Percentiles rank a stretch among this genome's conserved stretches.
phyloP scores from a whole-genome alignment of 2,329 filamentous ascomycete species.

The Plectosphaerella sp. region DNA sequence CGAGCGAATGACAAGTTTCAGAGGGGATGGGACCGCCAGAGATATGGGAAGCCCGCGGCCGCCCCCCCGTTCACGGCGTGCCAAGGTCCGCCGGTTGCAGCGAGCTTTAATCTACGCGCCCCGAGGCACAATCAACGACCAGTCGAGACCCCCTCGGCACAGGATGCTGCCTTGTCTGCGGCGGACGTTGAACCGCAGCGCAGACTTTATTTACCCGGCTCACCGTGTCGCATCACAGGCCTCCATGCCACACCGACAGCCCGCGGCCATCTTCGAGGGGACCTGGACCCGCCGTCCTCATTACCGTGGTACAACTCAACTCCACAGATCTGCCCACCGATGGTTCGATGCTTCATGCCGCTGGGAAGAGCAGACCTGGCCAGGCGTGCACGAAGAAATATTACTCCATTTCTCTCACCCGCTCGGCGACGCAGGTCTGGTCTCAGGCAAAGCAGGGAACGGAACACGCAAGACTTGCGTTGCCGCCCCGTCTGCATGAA shows the following conservation, averaged over 20 bases:
- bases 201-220: background rate
- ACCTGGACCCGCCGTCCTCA: background rate
- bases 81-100: background rate
- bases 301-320: background rate
- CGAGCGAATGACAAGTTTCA: too few relatives aligned
- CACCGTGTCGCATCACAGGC: background rate
- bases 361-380: background rate
- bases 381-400: background rate
- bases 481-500: background rate
- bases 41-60: background rate
- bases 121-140: background rate
- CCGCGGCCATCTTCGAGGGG: background rate
- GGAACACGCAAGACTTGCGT: background rate
- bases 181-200: background rate
- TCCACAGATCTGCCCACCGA: background rate
- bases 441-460: background rate
- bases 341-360: constrained; percentile 2
- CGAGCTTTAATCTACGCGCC: background rate
- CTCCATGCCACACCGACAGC: background rate
- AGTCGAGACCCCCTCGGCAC: background rate
- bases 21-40: background rate
- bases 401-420: background rate
- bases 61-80: background rate
- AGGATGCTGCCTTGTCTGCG: background rate
- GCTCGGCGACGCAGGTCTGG: background rate